These are phyloP conservation scores for Camellia japonica DNA, from an alignment of 148 eudicot species.

Conservation along the genomic window DNA sequence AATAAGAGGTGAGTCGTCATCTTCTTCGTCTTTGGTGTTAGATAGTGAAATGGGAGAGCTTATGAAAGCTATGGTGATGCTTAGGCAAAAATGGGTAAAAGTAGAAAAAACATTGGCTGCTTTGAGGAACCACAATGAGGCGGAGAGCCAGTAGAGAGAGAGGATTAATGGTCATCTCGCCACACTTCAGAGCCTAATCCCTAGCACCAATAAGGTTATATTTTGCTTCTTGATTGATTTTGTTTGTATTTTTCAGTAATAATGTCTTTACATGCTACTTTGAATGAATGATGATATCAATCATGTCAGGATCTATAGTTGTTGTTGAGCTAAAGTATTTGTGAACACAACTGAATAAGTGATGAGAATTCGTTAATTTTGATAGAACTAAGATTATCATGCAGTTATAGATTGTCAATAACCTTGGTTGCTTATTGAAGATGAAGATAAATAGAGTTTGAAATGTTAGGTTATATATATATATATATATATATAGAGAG, in stretches of 20 bases:
- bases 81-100: constrained; percentile 20
- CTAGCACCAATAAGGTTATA: constrained; percentile 50
- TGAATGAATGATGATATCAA: too few species aligned
- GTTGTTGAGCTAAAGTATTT: not conserved
- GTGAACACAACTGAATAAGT: not conserved
- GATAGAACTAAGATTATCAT: too few species aligned
- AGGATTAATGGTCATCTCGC: constrained; percentile 52
- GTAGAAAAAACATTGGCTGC: constrained; percentile 43
- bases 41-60: constrained; percentile 37
- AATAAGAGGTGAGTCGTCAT: not conserved
- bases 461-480: too few species aligned
- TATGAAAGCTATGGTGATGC: constrained; percentile 24
- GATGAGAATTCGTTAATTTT: not conserved
- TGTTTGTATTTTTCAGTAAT: too few species aligned
- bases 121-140: constrained; percentile 56
- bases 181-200: constrained; percentile 46
- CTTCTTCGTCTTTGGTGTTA: not conserved
- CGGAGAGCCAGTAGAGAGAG: constrained; percentile 58
- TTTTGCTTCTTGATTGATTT: not conserved
- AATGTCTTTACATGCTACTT: not conserved
- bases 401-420: too few species aligned
- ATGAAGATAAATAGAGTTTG: too few species aligned
- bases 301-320: not conserved
- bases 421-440: too few species aligned
- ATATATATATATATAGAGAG: too few species aligned